Evolutionary conservation across 2,329 filamentous ascomycete genomes (phyloP).

Genomic region (Fusarium nematophilum): DNA sequence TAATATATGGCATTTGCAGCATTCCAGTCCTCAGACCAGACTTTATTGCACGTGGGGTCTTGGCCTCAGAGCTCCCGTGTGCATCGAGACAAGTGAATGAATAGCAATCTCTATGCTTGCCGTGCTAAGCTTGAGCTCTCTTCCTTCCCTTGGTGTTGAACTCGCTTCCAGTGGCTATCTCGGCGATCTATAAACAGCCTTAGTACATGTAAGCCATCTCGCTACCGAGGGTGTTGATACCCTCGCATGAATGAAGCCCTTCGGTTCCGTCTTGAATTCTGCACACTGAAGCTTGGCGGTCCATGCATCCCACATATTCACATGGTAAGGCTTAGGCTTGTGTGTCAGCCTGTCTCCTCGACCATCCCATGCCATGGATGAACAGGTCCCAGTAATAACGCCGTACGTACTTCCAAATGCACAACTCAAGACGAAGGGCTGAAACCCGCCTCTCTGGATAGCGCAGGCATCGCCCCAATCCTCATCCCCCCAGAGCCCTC

Average conservation of each 20-base stretch:
- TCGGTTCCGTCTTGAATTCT: background rate
- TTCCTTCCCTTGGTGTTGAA: too few species aligned
- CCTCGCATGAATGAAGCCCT: background rate
- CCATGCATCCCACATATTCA: background rate
- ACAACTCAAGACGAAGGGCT: background rate
- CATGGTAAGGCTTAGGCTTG: background rate
- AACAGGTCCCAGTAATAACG: background rate
- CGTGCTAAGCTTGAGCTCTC: too few species aligned
- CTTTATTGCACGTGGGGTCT: slow-evolving; percentile 11
- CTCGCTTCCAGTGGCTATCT: background rate
- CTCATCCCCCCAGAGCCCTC: slow-evolving; percentile 53
- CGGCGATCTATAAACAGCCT: background rate
- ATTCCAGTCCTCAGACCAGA: slow-evolving; percentile 17
- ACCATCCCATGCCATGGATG: background rate
- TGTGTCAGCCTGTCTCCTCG: background rate
- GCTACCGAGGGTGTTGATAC: background rate
- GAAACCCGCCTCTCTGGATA: background rate
- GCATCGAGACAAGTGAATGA: too few species aligned
- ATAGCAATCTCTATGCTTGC: too few species aligned
- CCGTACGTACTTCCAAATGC: background rate
- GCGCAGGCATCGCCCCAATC: background rate
- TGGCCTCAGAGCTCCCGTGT: background rate
- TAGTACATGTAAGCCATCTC: background rate
- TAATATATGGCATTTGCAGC: slow-evolving; percentile 1
- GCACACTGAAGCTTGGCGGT: background rate